Evolutionary conservation across 2,329 filamentous ascomycete genomes (phyloP).

Genomic region (Claviceps africana): DNA sequence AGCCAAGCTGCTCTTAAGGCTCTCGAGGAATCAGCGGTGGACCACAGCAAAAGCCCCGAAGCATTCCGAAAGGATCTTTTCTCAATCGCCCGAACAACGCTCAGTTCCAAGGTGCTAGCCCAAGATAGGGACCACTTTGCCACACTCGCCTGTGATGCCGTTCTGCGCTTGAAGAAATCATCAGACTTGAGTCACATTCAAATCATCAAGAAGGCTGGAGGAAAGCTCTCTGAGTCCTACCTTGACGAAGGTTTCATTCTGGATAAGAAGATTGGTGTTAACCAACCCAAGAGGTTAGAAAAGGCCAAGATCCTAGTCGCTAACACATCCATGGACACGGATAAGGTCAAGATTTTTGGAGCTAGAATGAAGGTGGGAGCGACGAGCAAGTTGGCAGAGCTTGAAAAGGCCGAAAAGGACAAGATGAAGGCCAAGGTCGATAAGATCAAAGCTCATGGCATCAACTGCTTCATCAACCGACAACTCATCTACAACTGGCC

Average conservation of each 20-base stretch:
- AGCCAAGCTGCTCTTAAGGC: constrained; percentile 76
- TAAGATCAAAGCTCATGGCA: constrained; percentile 94
- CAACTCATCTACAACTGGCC: constrained; percentile 99
- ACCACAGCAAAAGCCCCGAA: constrained; percentile 72
- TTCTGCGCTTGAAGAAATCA: constrained; percentile 77
- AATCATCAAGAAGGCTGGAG: constrained; percentile 98
- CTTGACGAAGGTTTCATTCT: constrained; percentile 96
- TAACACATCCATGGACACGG: constrained; percentile 98
- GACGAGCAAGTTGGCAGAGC: constrained; percentile 91
- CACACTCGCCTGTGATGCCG: constrained; percentile 76
- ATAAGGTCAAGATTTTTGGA: constrained; percentile 99
- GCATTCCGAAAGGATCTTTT: constrained; percentile 82
- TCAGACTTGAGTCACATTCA: constrained; percentile 96
- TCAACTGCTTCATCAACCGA: constrained; percentile 99
- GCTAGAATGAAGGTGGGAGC: constrained; percentile 92
- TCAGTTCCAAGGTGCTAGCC: constrained; percentile 92
- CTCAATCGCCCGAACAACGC: constrained; percentile 82
- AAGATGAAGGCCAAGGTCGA: constrained; percentile 99
- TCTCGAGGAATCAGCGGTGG: constrained; percentile 69
- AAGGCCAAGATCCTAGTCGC: constrained; percentile 97
- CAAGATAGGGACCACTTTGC: constrained; percentile 92
- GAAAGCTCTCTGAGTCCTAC: constrained; percentile 95
- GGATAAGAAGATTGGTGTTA: constrained; percentile 97
- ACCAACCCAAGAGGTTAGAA: constrained; percentile 92
- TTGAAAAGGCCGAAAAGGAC: constrained; percentile 95